Evolutionary conservation across 192 early-diverging fungal species (phyloP).

Genomic region (Chytriomyces confervae): DNA sequence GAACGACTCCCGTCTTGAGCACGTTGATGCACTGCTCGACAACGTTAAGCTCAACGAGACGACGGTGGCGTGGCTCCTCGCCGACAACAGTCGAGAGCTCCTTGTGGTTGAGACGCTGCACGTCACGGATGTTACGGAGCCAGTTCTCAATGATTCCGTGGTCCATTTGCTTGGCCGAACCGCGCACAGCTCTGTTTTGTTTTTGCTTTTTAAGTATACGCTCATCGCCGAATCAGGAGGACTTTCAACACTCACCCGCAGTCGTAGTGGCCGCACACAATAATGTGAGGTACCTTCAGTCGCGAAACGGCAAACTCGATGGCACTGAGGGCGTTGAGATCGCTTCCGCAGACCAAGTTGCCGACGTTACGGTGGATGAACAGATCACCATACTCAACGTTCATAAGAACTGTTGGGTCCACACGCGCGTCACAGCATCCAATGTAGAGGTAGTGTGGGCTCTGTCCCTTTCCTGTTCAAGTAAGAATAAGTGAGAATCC

Average conservation of each 20-base stretch:
- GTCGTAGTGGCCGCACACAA: conserved; percentile 74
- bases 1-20: conserved; percentile 30
- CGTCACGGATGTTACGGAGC: conserved; percentile 85
- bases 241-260: conserved; percentile 33
- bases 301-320: conserved; percentile 86
- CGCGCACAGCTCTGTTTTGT: conserved; percentile 22
- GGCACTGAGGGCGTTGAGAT: conserved; percentile 78
- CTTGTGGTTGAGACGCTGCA: conserved; percentile 67
- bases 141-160: conserved; percentile 82
- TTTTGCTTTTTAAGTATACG: neutral
- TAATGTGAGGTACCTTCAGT: conserved; percentile 84
- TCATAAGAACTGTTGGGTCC: conserved; percentile 46
- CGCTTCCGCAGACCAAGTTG: conserved; percentile 80
- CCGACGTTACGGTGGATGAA: conserved; percentile 95
- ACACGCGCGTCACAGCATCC: conserved; percentile 55
- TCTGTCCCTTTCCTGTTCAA: conserved; percentile 30
- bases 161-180: conserved; percentile 31
- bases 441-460: conserved; percentile 43
- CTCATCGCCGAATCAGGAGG: neutral
- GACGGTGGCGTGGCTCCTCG: conserved; percentile 39
- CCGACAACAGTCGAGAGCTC: conserved; percentile 51
- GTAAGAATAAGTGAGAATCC: neutral
- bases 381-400: conserved; percentile 75
- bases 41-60: conserved; percentile 68
- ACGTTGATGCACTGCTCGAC: conserved; percentile 28